These are phyloP conservation scores for Westerdykella sp. DNA, from an alignment of 2,329 filamentous ascomycete genomes.

Conservation along the genomic window DNA sequence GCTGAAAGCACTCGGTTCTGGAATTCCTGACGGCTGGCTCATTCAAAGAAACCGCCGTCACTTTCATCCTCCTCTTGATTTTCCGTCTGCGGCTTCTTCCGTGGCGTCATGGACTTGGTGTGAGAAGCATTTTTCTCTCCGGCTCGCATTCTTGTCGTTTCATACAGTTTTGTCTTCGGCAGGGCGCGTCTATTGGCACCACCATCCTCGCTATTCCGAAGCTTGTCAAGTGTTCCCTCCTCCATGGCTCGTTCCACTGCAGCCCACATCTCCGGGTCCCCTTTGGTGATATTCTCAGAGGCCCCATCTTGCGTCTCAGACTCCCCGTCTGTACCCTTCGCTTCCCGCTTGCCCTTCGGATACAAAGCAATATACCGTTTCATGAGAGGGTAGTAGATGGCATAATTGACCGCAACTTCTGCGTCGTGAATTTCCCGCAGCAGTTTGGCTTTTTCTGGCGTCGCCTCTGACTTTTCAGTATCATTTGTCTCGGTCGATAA, in stretches of 20 bases:
- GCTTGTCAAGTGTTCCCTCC: slow-evolving; percentile 49
- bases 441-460: background rate
- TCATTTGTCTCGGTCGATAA: slow-evolving; percentile 47
- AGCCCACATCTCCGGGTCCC: slow-evolving; percentile 59
- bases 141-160: slow-evolving; percentile 12
- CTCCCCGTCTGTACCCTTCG: slow-evolving; percentile 20
- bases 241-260: slow-evolving; percentile 59
- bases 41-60: slow-evolving; percentile 37
- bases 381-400: slow-evolving; percentile 63
- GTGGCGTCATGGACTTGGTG: slow-evolving; percentile 10
- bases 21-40: slow-evolving; percentile 1
- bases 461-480: slow-evolving; percentile 44
- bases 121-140: slow-evolving; percentile 11
- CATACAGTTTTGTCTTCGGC: slow-evolving; percentile 7
- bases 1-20: no score
- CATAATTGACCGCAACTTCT: slow-evolving; percentile 70
- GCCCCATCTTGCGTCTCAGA: slow-evolving; percentile 12
- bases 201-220: slow-evolving; percentile 49
- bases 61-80: slow-evolving; percentile 27
- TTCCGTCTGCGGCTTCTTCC: slow-evolving; percentile 10
- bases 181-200: slow-evolving; percentile 18
- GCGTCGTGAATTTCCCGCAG: slow-evolving; percentile 60
- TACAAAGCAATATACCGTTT: slow-evolving; percentile 62
- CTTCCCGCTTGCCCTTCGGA: slow-evolving; percentile 23
- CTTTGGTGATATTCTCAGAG: slow-evolving; percentile 31